Evolutionary conservation across 2,329 filamentous ascomycete genomes (phyloP), one percentile per base, ranked within the genome.

Genomic region (Talaromyces sp.): DNA sequence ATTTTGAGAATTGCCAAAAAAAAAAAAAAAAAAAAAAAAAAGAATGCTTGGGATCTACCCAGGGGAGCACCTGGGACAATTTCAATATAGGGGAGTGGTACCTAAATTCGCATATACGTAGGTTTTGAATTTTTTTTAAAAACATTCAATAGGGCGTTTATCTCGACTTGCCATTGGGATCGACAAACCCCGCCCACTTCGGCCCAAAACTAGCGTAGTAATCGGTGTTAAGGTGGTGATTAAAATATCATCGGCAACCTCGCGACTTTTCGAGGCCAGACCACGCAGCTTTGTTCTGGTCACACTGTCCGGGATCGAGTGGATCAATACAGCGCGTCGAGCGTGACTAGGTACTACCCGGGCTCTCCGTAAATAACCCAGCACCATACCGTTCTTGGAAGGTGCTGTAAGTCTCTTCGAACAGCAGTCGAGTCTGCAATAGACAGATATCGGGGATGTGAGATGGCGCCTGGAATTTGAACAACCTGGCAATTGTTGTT

Each of bases 391-490:
- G 63, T 33, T 69, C 62, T 33, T 70, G 63, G 61, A 75, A 77
- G 17, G 67, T 73, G 17, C 63, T 60, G 54, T 74, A 77, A 11
- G 70, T 67, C 41, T 65, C 72, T 65, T 80, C 77, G 49, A 80
- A 79, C 13, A 77, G 78, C 74, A 5, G 77, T 72, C 55, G 72
- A 75, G 65, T 80, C 75, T 24, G 75, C 74, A 1, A 65, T 67
- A 33, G 68, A 57, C 51, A 76, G 67, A 61, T 75, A 79, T 27
- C 65, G 67, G 46, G 68, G 63, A 51, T 74, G 71, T 3, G 76
- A 73, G 13, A 78, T 67, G 5, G 72, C 70, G 20, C 77, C 77
- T 4, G 77, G 77, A 54, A 80, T 80, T 61, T 77, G 75, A 30
- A 78, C 69, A 41, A 77, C 63, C 69, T 75, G 49, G 14, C 30